phyloP scores from a whole-genome alignment of 208 protist species.

The Phytomonas francai region DNA sequence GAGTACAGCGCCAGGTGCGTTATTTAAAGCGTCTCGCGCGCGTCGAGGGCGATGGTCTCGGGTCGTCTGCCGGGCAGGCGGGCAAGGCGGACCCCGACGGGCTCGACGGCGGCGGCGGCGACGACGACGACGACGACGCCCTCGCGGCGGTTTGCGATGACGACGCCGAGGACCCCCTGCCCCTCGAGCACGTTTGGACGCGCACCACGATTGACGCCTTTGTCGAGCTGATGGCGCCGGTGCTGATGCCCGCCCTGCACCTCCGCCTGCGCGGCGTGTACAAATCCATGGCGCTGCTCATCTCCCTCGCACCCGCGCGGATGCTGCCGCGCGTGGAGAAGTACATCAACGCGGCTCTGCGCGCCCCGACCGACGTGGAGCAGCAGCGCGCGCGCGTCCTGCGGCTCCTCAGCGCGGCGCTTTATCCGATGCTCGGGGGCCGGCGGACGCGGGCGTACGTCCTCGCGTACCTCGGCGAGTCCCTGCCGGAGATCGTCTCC shows the following conservation, averaged over 20 bases:
- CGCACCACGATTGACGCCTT: conserved; percentile 31
- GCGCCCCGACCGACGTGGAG: conserved; percentile 23
- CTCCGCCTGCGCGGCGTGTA: conserved; percentile 15
- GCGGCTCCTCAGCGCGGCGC: conserved; percentile 19
- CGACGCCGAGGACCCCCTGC: background rate
- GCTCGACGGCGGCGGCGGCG: background rate
- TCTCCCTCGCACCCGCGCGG: conserved; percentile 27
- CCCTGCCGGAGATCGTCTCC: conserved; percentile 15
- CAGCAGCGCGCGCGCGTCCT: conserved; percentile 21
- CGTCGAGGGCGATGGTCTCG: too few species aligned
- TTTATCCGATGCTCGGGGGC: conserved; percentile 13
- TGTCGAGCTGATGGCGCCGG: conserved; percentile 35
- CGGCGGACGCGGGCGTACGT: conserved; percentile 18
- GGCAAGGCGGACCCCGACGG: background rate
- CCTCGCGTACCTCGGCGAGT: conserved; percentile 21
- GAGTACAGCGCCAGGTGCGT: conserved; percentile 6
- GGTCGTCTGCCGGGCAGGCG: too few species aligned
- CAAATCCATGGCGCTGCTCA: conserved; percentile 23
- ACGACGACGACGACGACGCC: background rate
- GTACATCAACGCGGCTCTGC: conserved; percentile 25
- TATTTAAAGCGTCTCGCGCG: too few species aligned
- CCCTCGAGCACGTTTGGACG: conserved; percentile 24
- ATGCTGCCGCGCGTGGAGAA: conserved; percentile 23
- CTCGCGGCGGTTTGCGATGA: background rate
- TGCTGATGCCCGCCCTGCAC: conserved; percentile 28